Evolutionary conservation across 176 grass and related monocot genomes (phyloP), one percentile per base, ranked within the genome.

Genomic region (Poa annua): DNA sequence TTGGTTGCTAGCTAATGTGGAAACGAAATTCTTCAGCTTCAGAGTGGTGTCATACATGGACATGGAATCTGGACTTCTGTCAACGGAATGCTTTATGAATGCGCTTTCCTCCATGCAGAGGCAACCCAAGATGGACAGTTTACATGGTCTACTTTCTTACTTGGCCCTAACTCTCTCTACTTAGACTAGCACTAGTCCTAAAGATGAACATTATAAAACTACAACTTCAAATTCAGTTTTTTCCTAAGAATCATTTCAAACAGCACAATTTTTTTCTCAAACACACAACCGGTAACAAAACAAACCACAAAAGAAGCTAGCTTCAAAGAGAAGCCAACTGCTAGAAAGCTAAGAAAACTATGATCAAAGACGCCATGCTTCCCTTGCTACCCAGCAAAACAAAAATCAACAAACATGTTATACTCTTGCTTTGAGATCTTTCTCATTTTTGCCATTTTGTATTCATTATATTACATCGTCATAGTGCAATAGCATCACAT

Each of bases 111-210:
- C 81, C 54, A 93, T 82, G 84, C 87, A 93, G 77, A 98, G 86
- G 80, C 96, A 98, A 56, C 96, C 92, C 20, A 98, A 93, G 77
- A 91, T 89, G 79, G 84, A 93, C 85, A 90, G 82, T 75, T 42
- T 98, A 51, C 87, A 93, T 82, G 92, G 92, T 98, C 63, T 84
- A 71, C 85, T 84, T 82, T 66, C 8, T 76, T 82, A 38, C 7
- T 32, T 64, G 3, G 9, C 22, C 49, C 13, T 15, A 45, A 75
- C 29, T 79, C 66, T 47, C 38, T 74, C 34, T 13, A 82, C 20
- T 14, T 22, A 21, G 0, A 71, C 65, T 20, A 67, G 34, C 34
- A 67, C 65, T 67, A 39, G 35, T 20, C 8, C 17, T 68, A 67
- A 67, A 10, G 19, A 68, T 68, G 66, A 39, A 41, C 20, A 68